phyloP scores from a whole-genome alignment of 1,139 yeast genomes.

The Meyerozyma smithsonii region DNA sequence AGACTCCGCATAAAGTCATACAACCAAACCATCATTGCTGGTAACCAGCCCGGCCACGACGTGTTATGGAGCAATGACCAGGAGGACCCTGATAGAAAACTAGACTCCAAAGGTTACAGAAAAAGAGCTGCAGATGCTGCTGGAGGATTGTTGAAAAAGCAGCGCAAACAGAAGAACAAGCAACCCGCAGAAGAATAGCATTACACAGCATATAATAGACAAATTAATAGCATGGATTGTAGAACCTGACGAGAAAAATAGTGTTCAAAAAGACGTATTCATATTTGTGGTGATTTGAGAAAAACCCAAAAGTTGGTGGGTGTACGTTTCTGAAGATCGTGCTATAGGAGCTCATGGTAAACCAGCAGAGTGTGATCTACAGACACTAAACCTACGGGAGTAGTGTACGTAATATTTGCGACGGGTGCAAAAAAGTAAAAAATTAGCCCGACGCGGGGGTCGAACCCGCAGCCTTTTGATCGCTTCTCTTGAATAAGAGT shows the following conservation, averaged over 20 bases:
- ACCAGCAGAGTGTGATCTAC: too few species aligned
- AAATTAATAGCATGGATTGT: not conserved
- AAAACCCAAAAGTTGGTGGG: too few species aligned
- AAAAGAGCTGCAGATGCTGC: conserved; percentile 22
- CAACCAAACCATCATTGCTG: conserved; percentile 59
- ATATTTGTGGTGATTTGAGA: too few species aligned
- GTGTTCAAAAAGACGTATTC: too few species aligned
- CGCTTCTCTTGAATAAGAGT: conserved; percentile 10
- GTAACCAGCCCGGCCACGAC: conserved; percentile 22
- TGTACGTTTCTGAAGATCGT: too few species aligned
- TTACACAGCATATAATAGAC: not conserved
- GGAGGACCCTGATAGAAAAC: conserved; percentile 25
- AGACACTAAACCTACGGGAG: too few species aligned
- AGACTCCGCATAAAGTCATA: conserved; percentile 64
- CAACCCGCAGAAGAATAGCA: too few species aligned
- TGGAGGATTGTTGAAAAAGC: conserved; percentile 25
- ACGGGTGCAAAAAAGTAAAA: conserved; percentile 2
- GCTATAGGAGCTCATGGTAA: too few species aligned
- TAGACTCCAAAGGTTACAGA: conserved; percentile 20
- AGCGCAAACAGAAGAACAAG: conserved; percentile 10
- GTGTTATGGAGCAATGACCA: conserved; percentile 14
- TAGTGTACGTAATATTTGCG: not conserved
- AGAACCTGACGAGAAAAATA: not conserved
- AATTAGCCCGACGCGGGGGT: conserved; percentile 18
- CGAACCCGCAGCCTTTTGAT: conserved; percentile 22